Conservation (phyloP, 2,329 filamentous ascomycete genomes). For the Elsinoe arachidis region DNA sequence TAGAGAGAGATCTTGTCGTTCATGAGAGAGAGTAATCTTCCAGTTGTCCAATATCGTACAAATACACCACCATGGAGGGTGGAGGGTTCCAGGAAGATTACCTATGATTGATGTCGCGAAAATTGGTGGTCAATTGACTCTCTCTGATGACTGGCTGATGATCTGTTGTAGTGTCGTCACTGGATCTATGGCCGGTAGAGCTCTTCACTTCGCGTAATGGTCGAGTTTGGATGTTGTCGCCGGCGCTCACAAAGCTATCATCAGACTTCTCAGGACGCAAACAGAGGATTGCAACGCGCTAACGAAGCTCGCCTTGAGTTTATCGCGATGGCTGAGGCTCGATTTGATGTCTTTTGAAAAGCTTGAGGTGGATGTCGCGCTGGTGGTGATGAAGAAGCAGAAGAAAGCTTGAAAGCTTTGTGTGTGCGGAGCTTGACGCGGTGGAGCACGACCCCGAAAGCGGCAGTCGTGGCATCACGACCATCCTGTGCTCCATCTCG, state of each 20-base stretch:
- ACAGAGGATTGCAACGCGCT: no score
- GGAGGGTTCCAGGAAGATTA: background rate
- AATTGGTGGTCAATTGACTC: background rate
- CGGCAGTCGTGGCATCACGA: constrained; percentile 6
- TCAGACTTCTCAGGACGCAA: no score
- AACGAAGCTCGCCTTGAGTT: background rate
- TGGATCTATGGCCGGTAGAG: no score
- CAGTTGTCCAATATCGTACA: constrained; percentile 2
- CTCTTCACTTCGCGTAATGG: no score
- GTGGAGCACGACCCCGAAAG: background rate
- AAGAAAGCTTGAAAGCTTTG: background rate
- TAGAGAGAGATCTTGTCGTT: background rate
- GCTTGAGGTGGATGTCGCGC: background rate
- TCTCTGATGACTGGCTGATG: background rate
- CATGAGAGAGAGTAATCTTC: background rate
- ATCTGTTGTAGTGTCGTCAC: no score
- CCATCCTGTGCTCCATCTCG: background rate
- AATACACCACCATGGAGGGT: background rate
- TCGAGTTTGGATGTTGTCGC: no score
- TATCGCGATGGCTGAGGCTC: background rate
- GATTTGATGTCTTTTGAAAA: background rate
- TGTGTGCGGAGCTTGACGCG: background rate
- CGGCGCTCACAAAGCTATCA: no score
- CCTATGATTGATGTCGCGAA: background rate
- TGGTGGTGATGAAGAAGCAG: background rate